Percentiles rank a stretch among this genome's conserved stretches.
Conservation (phyloP, 805 yeast genomes). For the Zygoascus flipseniorum region DNA sequence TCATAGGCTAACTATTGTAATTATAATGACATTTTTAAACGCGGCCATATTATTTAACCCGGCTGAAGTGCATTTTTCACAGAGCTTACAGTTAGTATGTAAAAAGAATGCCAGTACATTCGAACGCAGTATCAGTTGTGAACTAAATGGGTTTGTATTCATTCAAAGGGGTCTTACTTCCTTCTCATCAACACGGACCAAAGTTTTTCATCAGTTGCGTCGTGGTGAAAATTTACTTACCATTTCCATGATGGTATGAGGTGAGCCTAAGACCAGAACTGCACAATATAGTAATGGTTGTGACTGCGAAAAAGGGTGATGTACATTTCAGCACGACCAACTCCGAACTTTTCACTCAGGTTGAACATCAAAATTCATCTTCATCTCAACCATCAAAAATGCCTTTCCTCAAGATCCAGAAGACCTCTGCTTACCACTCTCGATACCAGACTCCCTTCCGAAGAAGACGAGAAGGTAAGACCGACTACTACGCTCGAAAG, state of each 20-base stretch:
- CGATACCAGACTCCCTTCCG: constrained; percentile 99
- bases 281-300: background rate
- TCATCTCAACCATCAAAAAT: constrained; percentile 35
- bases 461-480: constrained; percentile 99
- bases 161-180: constrained; percentile 31
- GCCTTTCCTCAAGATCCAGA: constrained; percentile 66
- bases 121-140: constrained; percentile 12
- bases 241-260: no score
- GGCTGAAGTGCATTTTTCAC: no score
- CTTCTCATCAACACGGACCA: constrained; percentile 34
- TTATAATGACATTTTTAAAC: no score
- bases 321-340: background rate
- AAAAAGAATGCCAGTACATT: background rate
- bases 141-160: constrained; percentile 27
- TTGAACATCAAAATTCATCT: background rate
- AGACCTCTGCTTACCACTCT: constrained; percentile 93
- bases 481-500: constrained; percentile 99
- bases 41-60: no score
- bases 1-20: no score
- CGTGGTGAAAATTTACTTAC: no score
- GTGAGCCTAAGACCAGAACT: no score
- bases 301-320: background rate
- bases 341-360: background rate
- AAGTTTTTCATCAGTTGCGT: constrained; percentile 19
- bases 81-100: no score